Evolutionary conservation across 345 rosid genomes (phyloP).

Genomic region (Dovyalis caffra): DNA sequence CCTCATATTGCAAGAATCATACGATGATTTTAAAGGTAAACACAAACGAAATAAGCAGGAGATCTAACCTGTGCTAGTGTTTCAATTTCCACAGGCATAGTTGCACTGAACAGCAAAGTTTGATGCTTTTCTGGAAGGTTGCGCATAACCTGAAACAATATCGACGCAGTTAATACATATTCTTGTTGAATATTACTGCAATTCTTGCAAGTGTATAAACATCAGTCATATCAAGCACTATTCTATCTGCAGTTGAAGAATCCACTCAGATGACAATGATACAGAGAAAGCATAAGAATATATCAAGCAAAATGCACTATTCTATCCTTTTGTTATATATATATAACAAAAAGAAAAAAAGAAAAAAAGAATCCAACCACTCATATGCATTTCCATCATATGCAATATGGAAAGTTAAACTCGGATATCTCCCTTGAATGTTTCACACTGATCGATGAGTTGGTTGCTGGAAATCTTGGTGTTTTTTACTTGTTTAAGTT

Average conservation of each 20-base stretch:
- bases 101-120: constrained; percentile 45
- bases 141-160: constrained; percentile 31
- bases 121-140: constrained; percentile 41
- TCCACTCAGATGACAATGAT: background rate
- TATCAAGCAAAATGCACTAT: background rate
- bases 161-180: background rate
- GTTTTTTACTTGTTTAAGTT: background rate
- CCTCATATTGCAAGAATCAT: constrained; percentile 5
- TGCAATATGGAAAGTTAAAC: background rate
- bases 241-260: background rate
- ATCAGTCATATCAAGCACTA: background rate
- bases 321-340: no score
- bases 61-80: constrained; percentile 33
- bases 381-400: background rate
- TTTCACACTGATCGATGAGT: background rate
- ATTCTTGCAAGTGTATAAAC: background rate
- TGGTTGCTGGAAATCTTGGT: background rate
- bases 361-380: background rate
- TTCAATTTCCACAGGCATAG: constrained; percentile 49
- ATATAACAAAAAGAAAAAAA: no score
- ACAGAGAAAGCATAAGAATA: background rate
- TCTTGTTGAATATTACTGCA: background rate
- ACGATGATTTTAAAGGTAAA: background rate
- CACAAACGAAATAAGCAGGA: background rate
- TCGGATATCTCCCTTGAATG: background rate